These are phyloP conservation scores for Colletotrichum paranaense DNA, from an alignment of 2,329 filamentous ascomycete genomes.

Conservation along the genomic window DNA sequence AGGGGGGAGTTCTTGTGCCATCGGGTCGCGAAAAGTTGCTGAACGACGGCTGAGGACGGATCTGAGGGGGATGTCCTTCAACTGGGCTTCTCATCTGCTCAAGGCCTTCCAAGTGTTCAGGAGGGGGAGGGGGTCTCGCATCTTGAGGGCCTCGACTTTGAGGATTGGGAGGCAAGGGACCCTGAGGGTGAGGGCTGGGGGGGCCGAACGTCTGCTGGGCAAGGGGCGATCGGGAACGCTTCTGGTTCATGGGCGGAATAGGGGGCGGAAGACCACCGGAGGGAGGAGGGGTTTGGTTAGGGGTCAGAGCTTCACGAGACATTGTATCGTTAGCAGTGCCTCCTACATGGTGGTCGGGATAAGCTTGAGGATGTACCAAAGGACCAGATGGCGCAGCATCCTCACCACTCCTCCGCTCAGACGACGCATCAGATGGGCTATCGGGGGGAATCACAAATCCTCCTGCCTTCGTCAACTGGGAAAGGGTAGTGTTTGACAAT, in stretches of 20 bases:
- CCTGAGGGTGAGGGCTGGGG: conserved; percentile 45
- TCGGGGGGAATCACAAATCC: conserved; percentile 58
- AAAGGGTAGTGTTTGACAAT: conserved; percentile 83
- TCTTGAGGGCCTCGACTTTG: conserved; percentile 33
- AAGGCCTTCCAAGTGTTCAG: background rate
- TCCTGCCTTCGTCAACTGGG: conserved; percentile 80
- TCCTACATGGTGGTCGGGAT: conserved; percentile 51
- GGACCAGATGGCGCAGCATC: conserved; percentile 42
- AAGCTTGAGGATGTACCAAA: conserved; percentile 63
- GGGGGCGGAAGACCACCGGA: conserved; percentile 54
- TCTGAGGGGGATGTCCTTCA: conserved; percentile 6
- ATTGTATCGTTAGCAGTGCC: conserved; percentile 65
- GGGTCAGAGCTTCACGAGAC: conserved; percentile 64
- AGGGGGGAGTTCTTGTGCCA: conserved; percentile 32
- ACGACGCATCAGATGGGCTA: conserved; percentile 44
- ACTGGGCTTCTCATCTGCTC: conserved; percentile 17
- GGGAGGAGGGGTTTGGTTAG: conserved; percentile 45
- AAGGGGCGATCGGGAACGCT: conserved; percentile 59
- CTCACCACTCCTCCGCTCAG: conserved; percentile 46
- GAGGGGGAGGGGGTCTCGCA: background rate
- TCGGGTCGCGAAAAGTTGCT: conserved; percentile 36
- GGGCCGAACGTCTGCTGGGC: conserved; percentile 48
- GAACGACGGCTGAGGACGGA: conserved; percentile 35
- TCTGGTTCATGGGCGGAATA: conserved; percentile 51
- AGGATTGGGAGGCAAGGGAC: conserved; percentile 44